Evolutionary conservation across 176 grass and related monocot genomes (phyloP), one percentile per base, ranked within the genome.

Genomic region (Carex parvula): DNA sequence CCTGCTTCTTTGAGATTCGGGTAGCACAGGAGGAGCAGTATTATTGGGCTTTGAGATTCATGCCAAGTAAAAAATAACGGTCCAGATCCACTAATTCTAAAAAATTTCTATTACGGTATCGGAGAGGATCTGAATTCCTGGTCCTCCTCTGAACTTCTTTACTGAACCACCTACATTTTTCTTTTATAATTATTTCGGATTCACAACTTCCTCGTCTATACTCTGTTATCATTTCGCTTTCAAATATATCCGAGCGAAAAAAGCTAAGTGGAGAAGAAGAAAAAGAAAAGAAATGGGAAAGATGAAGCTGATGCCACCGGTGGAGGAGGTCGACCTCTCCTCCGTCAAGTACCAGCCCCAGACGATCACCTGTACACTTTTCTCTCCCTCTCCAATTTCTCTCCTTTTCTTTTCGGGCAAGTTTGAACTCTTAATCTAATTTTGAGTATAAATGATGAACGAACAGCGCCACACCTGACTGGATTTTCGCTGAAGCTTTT

Each of bases 401-500:
- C 42, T 68, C 18, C 16, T 14, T 77, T 41, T 79, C 37, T 78
- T 41, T 83, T 5, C 4, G 17, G 10, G 54, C 79, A 9, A 48
- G 46, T 70, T 44, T 46, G 17, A 10, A 4, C 46, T 50, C 17
- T 67, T 30, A 55, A 68, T 64, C 20, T n/a, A 80, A 56, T 52
- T 24, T 42, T 82, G 44, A 35, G 60, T 58, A 2, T 46, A 41
- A 52, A 44, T 86, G 53, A 44, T 72, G 70, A 21, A 63, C 20
- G 48, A 68, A 44, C 85, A 90, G 91, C 93, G 83, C 96, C 96
- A 18, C 96, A 93, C 84, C 83, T 98, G 64, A 87, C 88, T 3
- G 96, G 93, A 0, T 72, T 93, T 33, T 15, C 68, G 4, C 88
- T 98, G 79, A 84, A 35, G 89, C 70, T 85, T 52, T 98, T 92